These are phyloP conservation scores for Rhizoclosmatium globosum DNA, from an alignment of 192 early-diverging fungal genomes.

Conservation along the genomic window DNA sequence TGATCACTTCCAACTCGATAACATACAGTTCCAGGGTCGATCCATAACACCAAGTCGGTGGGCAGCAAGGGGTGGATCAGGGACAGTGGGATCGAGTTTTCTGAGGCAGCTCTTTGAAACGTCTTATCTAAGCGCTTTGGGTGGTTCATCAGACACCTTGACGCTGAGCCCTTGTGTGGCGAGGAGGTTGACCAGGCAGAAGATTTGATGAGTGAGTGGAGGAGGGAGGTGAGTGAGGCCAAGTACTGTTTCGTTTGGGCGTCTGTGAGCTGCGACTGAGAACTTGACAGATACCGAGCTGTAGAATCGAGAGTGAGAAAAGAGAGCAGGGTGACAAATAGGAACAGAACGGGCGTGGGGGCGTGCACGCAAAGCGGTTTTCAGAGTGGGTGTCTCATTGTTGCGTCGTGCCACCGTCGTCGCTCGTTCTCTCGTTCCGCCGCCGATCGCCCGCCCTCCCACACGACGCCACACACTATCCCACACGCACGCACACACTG, in stretches of 20 bases:
- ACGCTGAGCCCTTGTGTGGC: conserved; percentile 19
- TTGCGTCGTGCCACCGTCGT: neutral
- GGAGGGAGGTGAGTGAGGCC: neutral
- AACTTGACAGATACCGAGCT: conserved; percentile 21
- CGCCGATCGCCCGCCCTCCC: neutral
- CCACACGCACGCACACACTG: neutral
- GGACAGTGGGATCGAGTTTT: conserved; percentile 11
- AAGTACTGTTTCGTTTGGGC: conserved; percentile 1
- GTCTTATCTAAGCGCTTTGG: conserved; percentile 29
- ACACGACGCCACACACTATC: neutral
- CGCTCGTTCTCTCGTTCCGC: neutral
- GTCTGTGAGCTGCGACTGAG: conserved; percentile 10
- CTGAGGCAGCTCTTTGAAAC: neutral
- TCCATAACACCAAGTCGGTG: conserved; percentile 21
- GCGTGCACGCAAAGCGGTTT: neutral
- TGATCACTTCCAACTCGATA: conserved; percentile 28
- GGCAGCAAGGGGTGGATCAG: conserved; percentile 12
- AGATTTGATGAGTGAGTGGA: neutral
- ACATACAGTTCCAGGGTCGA: conserved; percentile 26
- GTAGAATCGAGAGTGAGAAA: neutral
- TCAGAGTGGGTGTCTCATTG: neutral
- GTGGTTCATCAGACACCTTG: conserved; percentile 13
- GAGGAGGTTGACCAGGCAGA: conserved; percentile 17
- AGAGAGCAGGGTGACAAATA: neutral
- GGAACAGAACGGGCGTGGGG: neutral